Base-by-base conservation (phyloP, 805 yeast species). In the Suhomyces sp. region DNA sequence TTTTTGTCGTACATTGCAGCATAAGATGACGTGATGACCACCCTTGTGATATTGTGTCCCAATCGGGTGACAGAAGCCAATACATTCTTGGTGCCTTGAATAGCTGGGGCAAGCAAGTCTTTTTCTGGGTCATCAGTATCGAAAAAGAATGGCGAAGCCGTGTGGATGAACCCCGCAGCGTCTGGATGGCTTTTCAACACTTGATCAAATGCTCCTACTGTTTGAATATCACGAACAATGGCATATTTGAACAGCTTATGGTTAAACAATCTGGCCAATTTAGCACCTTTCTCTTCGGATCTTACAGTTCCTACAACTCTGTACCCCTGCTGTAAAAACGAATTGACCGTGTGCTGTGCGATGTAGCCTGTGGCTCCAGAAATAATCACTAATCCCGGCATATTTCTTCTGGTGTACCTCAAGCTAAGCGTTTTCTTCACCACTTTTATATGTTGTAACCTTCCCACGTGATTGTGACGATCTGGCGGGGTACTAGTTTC, bases 281-380 rank as follows among this genome's bases (percentile, higher is more conserved):
- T 51, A 10, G 59, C 64, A 21, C 66, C 68, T 50, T 64, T 63
- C n/a, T 49, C 57, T 4, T 50, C 55, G 51, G 60, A 57, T 53
- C 86, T 72, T 2, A 76, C 84, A 3, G 83, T 69, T 35, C 84
- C 85, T 50, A 81, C 69, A 13, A 81, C 85, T 9, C 62, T 62
- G 58, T 80, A 79, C 10, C 69, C 71, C 22, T 67, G 63, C 5
- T 64, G 60, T 20, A 81, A 55, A 48, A 81, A 71, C 43, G 60
- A 62, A 47, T 70, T 66, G 29, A 80, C 69, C 17, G 77, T 65
- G 57, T 80, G 81, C 57, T 69, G 74, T 27, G 84, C 84, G 52
- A 81, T 71, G 59, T 69, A 81, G 4, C 85, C 85, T 6, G 76
- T 68, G 17, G 82, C 82, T 19, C 85, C 85, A 4, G 84, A 67